These are phyloP conservation scores for Torulaspora gathmanii DNA, from an alignment of 805 yeast species.

Conservation along the genomic window DNA sequence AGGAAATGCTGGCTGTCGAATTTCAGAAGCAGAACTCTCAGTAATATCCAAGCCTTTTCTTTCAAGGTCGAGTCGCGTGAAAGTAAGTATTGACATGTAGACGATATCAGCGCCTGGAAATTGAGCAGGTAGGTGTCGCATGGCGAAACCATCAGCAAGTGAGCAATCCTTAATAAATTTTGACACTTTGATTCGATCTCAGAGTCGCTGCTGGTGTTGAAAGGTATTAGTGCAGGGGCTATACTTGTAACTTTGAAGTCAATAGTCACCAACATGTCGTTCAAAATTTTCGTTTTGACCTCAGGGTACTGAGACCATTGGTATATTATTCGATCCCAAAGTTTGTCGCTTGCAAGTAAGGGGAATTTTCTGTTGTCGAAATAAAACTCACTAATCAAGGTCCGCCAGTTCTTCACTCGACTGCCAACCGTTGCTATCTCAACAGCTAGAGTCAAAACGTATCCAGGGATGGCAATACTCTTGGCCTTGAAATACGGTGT, in stretches of 20 bases:
- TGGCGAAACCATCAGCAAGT: conserved; percentile 57
- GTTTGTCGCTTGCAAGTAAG: conserved; percentile 14
- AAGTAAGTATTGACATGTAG: conserved; percentile 39
- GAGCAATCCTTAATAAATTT: conserved; percentile 59
- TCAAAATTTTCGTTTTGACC: conserved; percentile 50
- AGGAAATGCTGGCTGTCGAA: conserved; percentile 60
- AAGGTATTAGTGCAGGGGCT: conserved; percentile 50
- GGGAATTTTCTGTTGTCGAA: conserved; percentile 43
- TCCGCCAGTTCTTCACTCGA: conserved; percentile 57
- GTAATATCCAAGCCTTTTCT: conserved; percentile 42
- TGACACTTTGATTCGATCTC: conserved; percentile 51
- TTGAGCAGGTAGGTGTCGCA: conserved; percentile 49
- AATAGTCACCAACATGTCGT: conserved; percentile 26
- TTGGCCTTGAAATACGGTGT: conserved; percentile 49
- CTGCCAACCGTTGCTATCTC: conserved; percentile 28
- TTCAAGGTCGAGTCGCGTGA: conserved; percentile 30
- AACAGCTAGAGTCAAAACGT: conserved; percentile 44
- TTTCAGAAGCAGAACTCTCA: conserved; percentile 61
- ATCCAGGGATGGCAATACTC: conserved; percentile 37
- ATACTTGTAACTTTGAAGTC: conserved; percentile 42
- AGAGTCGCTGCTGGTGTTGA: conserved; percentile 64
- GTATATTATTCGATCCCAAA: conserved; percentile 54
- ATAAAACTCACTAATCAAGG: conserved; percentile 57
- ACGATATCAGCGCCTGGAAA: conserved; percentile 44
- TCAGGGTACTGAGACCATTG: conserved; percentile 53